These are phyloP conservation scores for Halenospora varia DNA, from an alignment of 495 filamentous ascomycete genomes.

Conservation along the genomic window DNA sequence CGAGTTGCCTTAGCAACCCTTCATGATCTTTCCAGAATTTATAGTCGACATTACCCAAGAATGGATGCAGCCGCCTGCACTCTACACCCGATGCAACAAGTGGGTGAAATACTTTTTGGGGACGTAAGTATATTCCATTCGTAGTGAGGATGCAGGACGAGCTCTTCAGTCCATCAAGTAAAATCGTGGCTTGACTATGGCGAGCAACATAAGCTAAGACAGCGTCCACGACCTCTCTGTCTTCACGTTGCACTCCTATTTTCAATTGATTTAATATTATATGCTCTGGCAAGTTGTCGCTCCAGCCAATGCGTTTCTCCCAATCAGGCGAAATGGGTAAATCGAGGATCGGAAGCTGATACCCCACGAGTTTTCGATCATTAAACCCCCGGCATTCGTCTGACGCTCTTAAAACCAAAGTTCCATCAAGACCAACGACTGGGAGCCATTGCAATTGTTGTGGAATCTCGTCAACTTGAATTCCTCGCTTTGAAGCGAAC, in stretches of 20 bases:
- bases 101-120: too few species aligned
- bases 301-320: constrained; percentile 30
- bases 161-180: constrained; percentile 8
- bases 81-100: too few species aligned
- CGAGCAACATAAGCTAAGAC: constrained; percentile 23
- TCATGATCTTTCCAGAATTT: too few species aligned
- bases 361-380: constrained; percentile 23
- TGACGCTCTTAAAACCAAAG: constrained; percentile 15
- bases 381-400: constrained; percentile 21
- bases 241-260: constrained; percentile 11
- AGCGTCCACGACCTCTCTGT: constrained; percentile 22
- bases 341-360: constrained; percentile 21
- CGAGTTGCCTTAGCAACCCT: too few species aligned
- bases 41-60: too few species aligned
- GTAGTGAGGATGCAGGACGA: constrained; percentile 21
- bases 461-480: constrained; percentile 2
- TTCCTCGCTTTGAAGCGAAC: neutral
- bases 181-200: constrained; percentile 3
- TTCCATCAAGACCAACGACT: constrained; percentile 8
- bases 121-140: constrained; percentile 10
- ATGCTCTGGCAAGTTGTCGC: constrained; percentile 13
- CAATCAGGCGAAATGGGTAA: constrained; percentile 20
- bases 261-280: constrained; percentile 26
- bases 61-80: too few species aligned
- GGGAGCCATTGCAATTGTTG: constrained; percentile 29